phyloP scores from a whole-genome alignment of 129 eudicot genomes.

The Flaveria ramosissima region DNA sequence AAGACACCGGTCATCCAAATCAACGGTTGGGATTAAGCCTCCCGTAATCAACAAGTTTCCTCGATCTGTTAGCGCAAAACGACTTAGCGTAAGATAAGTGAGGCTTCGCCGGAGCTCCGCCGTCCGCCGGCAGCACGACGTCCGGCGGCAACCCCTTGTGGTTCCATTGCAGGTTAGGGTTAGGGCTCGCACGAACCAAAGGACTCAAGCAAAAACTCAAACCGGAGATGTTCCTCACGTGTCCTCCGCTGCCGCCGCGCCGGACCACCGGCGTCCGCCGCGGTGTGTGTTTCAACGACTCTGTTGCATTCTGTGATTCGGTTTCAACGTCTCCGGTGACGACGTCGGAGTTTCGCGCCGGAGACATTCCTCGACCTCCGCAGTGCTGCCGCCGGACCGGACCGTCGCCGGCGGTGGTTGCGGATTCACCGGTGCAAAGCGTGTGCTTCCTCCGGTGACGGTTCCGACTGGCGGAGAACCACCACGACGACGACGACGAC shows the following conservation, averaged over 20 bases:
- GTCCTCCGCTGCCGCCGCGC: constrained; percentile 38
- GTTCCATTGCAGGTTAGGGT: constrained; percentile 65
- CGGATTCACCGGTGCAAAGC: constrained; percentile 34
- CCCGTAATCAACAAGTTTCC: constrained; percentile 83
- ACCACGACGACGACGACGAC: constrained; percentile 53
- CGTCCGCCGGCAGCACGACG: constrained; percentile 44
- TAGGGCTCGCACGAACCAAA: constrained; percentile 73
- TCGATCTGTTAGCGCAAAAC: constrained; percentile 64
- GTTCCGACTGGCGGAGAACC: constrained; percentile 47
- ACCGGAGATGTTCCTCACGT: constrained; percentile 44
- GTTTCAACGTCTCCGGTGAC: constrained; percentile 39
- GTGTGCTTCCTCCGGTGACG: constrained; percentile 43
- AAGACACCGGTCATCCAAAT: constrained; percentile 45
- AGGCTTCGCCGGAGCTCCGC: constrained; percentile 51
- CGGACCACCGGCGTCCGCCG: constrained; percentile 38
- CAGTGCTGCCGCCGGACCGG: constrained; percentile 29
- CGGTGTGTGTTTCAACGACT: constrained; percentile 62
- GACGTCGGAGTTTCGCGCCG: constrained; percentile 52
- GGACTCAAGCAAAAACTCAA: constrained; percentile 63
- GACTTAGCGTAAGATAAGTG: constrained; percentile 47
- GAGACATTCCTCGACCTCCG: constrained; percentile 70
- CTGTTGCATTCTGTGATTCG: constrained; percentile 37
- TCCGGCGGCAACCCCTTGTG: constrained; percentile 59
- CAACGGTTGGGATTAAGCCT: constrained; percentile 53
- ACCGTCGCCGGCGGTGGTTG: constrained; percentile 13